Evolutionary conservation across 345 rosid genomes (phyloP).

Genomic region (Kernera saxatilis): DNA sequence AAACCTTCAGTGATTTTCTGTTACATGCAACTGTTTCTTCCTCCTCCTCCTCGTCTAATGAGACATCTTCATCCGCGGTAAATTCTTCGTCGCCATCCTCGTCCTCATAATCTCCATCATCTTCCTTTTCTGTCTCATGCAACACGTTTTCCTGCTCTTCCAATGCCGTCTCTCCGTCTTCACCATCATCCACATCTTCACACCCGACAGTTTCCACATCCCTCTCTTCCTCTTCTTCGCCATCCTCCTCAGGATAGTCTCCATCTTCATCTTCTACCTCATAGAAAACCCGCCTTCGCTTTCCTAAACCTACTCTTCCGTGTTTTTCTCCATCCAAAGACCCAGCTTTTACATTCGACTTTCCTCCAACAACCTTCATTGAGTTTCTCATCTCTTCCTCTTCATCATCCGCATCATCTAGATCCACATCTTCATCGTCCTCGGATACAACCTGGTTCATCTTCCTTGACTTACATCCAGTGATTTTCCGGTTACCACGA

Average conservation of each 20-base stretch:
- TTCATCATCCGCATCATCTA: constrained; percentile 33
- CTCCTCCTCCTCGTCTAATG: constrained; percentile 79
- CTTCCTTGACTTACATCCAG: constrained; percentile 17
- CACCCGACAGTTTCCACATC: not conserved
- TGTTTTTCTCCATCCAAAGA: constrained; percentile 15
- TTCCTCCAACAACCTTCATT: constrained; percentile 34
- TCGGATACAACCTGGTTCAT: constrained; percentile 13
- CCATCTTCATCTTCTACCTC: constrained; percentile 31
- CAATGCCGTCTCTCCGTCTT: constrained; percentile 23
- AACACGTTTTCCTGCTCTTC: constrained; percentile 28
- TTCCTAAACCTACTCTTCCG: not conserved
- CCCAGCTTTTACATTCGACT: not conserved
- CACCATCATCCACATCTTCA: constrained; percentile 6
- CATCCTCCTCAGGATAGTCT: constrained; percentile 26
- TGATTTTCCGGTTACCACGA: constrained; percentile 28
- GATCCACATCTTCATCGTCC: constrained; percentile 26
- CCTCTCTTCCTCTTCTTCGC: constrained; percentile 27
- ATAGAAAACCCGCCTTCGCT: constrained; percentile 28
- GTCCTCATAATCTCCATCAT: constrained; percentile 46
- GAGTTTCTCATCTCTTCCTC: constrained; percentile 27
- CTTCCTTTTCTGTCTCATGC: constrained; percentile 24
- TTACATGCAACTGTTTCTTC: constrained; percentile 47
- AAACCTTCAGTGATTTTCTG: constrained; percentile 35
- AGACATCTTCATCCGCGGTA: constrained; percentile 59
- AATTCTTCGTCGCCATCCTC: constrained; percentile 63